Base-by-base conservation (phyloP, 106 monocot species). In the Dioscorea zingiberensis region DNA sequence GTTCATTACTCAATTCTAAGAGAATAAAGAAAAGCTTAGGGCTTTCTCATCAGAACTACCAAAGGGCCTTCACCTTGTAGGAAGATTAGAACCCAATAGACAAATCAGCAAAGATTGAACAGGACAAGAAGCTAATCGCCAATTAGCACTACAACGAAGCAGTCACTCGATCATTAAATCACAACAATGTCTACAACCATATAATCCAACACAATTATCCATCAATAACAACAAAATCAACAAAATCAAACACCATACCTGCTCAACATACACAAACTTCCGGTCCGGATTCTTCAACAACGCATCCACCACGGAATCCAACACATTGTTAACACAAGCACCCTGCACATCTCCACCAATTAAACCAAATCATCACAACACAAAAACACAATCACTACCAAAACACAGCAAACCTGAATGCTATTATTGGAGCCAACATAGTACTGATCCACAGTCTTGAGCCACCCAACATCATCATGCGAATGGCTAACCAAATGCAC, bases 371-470 rank as follows among this genome's bases (percentile, higher is more conserved):
- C 16, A 61, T n/a, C 17, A 17, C 17, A 32, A 61, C 27, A 30
- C 4, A 15, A 27, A 38, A 29, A 15, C 10, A 29, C 9, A 17
- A 17, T 28, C 27, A 30, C 12, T 13, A 60, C 2, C 7, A 17
- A 15, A 61, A 5, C 47, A 22, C 45, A 16, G 13, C 7, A 27
- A 60, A 60, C 93, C 80, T 88, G 93, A n/a, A 93, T 88, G 48
- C 73, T 73, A 55, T 93, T 93, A 27, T 88, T 88, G 65, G 88
- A 76, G 13, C 88, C 88, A 59, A 93, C 88, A 58, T 76, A 95
- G 78, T 95, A 95, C 85, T 95, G 91, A 69, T 95, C 94, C 45
- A 95, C 29, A 44, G 91, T 95, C 83, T 95, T 95, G 49, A 95
- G 75, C 95, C 95, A 95, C 11, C 95, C 95, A 27, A 95, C 91